These are phyloP conservation scores for Aspergillus quadricinctus DNA, from an alignment of 2,329 filamentous ascomycete species.

Conservation along the genomic window DNA sequence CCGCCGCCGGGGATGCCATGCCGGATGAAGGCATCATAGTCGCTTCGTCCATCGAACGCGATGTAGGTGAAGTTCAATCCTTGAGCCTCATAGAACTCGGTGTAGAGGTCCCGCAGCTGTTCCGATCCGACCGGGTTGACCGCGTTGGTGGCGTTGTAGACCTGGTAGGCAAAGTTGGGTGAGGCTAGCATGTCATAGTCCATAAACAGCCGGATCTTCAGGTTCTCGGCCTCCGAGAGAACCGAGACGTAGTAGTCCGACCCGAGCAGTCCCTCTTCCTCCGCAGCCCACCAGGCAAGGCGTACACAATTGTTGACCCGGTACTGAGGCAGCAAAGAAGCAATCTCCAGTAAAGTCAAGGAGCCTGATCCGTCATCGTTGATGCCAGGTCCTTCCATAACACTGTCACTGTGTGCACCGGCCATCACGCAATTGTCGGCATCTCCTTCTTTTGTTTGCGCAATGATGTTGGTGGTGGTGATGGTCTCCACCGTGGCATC, in stretches of 20 bases:
- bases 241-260: constrained; percentile 52
- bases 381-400: constrained; percentile 62
- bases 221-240: constrained; percentile 45
- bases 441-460: constrained; percentile 55
- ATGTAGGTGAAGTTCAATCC: constrained; percentile 67
- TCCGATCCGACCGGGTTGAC: constrained; percentile 60
- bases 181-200: constrained; percentile 68
- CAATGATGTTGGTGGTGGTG: constrained; percentile 55
- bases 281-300: constrained; percentile 62
- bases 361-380: constrained; percentile 73
- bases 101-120: constrained; percentile 63
- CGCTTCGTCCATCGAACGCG: constrained; percentile 71
- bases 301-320: constrained; percentile 66
- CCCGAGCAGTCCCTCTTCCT: constrained; percentile 60
- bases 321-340: constrained; percentile 63
- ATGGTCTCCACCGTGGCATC: constrained; percentile 44
- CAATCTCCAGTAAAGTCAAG: constrained; percentile 55
- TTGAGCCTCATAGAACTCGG: constrained; percentile 60
- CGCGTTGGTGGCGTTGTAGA: constrained; percentile 54
- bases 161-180: constrained; percentile 54
- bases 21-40: constrained; percentile 73
- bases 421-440: constrained; percentile 55
- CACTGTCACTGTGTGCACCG: constrained; percentile 58
- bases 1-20: constrained; percentile 69
- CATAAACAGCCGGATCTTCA: constrained; percentile 62